Percentiles rank a stretch among this genome's conserved stretches.
These are phyloP conservation scores for Cynara cardunculus DNA, from an alignment of 129 eudicot species.

Conservation along the genomic window DNA sequence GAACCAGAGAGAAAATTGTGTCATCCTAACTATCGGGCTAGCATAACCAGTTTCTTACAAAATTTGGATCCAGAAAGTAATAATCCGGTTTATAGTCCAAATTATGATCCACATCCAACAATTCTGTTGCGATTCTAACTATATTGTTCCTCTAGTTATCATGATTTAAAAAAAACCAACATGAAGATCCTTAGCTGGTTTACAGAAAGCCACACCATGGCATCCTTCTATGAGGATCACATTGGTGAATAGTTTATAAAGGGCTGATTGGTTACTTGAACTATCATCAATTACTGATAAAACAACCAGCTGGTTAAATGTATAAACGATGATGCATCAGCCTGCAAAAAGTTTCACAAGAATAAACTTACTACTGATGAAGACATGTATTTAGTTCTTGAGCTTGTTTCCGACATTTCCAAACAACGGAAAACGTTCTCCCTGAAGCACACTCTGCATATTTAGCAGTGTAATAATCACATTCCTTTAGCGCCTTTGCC, in stretches of 20 bases:
- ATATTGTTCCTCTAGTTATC: not conserved
- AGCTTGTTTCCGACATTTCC: constrained; percentile 91
- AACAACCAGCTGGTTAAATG: not conserved
- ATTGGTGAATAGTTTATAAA: not conserved
- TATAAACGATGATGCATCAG: not conserved
- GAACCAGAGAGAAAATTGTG: not conserved
- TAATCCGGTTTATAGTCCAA: not conserved
- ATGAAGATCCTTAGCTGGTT: not conserved
- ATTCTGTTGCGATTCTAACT: not conserved
- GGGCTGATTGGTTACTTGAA: not conserved
- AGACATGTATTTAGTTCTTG: constrained; percentile 83
- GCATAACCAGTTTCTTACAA: not conserved
- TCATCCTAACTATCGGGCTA: not conserved
- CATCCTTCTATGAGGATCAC: not conserved
- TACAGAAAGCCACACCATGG: not conserved
- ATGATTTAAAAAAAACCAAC: not conserved
- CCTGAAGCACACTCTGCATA: constrained; percentile 94
- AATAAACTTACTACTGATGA: constrained; percentile 80
- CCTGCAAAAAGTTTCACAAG: constrained; percentile 2
- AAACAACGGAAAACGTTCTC: constrained; percentile 83
- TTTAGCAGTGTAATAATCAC: constrained; percentile 60
- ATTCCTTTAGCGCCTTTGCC: constrained; percentile 86
- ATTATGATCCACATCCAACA: not conserved
- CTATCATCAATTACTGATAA: not conserved
- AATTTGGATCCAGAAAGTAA: not conserved